Conservation (phyloP, 768 basidiomycete genomes). For the Inosperma sp. region DNA sequence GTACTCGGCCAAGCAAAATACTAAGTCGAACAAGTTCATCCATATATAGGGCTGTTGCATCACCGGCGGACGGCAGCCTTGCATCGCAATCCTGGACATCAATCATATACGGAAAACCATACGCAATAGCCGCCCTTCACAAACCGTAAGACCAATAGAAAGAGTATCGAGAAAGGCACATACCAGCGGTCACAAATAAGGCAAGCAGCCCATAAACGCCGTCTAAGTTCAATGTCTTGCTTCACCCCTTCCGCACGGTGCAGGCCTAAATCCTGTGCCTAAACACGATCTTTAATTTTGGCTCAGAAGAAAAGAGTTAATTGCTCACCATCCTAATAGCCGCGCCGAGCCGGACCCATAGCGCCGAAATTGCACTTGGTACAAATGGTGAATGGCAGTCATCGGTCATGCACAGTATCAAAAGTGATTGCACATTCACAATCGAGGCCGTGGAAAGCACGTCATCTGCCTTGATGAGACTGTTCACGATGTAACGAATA, state of each 20-base stretch:
- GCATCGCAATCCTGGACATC: slow-evolving; percentile 96
- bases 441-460: slow-evolving; percentile 84
- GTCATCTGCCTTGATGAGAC: slow-evolving; percentile 83
- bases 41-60: slow-evolving; percentile 73
- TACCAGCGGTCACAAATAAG: slow-evolving; percentile 94
- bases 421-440: slow-evolving; percentile 80
- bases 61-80: slow-evolving; percentile 84
- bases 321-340: slow-evolving; percentile 87
- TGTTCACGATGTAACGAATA: slow-evolving; percentile 83
- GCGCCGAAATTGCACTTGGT: slow-evolving; percentile 76
- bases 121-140: slow-evolving; percentile 75
- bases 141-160: slow-evolving; percentile 9
- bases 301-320: slow-evolving; percentile 4
- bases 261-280: slow-evolving; percentile 96
- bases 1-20: slow-evolving; percentile 83
- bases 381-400: slow-evolving; percentile 91
- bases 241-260: slow-evolving; percentile 88
- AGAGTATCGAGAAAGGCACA: slow-evolving; percentile 18
- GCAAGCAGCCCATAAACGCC: slow-evolving; percentile 92
- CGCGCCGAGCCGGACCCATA: slow-evolving; percentile 82
- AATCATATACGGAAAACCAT: slow-evolving; percentile 94
- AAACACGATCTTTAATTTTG: neutral
- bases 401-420: slow-evolving; percentile 82
- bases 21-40: slow-evolving; percentile 90
- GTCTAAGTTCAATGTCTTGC: slow-evolving; percentile 77